A percentile compares a stretch with the other conserved stretches of the same genome.
phyloP scores from a whole-genome alignment of 257 asterid species.

The Scutellaria galericulata region DNA sequence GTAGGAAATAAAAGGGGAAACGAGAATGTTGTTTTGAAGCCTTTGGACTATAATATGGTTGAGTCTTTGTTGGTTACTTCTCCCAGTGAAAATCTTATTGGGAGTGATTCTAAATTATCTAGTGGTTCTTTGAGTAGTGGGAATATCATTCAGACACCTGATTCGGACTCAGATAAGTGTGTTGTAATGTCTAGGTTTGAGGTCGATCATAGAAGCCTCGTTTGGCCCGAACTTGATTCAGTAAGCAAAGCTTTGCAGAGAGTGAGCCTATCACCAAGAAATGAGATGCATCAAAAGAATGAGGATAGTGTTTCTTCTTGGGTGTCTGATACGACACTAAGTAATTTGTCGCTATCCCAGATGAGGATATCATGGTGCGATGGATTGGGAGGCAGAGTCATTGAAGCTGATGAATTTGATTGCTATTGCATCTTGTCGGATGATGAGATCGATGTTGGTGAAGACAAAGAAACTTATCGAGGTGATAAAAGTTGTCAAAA shows the following conservation, averaged over 20 bases:
- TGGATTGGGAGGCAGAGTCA: slow-evolving; percentile 40
- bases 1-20: slow-evolving; percentile 39
- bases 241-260: slow-evolving; percentile 34
- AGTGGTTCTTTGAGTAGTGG: slow-evolving; percentile 50
- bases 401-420: slow-evolving; percentile 61
- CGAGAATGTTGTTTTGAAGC: slow-evolving; percentile 25
- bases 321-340: slow-evolving; percentile 55
- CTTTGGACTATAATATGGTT: slow-evolving; percentile 22
- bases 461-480: slow-evolving; percentile 19
- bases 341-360: slow-evolving; percentile 52
- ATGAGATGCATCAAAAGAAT: slow-evolving; percentile 31
- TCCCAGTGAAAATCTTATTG: slow-evolving; percentile 32
- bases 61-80: slow-evolving; percentile 23
- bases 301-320: slow-evolving; percentile 53
- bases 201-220: slow-evolving; percentile 15
- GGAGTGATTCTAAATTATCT: slow-evolving; percentile 44
- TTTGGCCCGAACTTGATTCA: slow-evolving; percentile 41
- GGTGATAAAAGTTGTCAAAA: slow-evolving; percentile 26
- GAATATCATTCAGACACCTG: slow-evolving; percentile 74
- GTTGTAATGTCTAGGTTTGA: slow-evolving; percentile 34
- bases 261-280: slow-evolving; percentile 44
- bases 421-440: slow-evolving; percentile 74
- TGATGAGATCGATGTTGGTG: slow-evolving; percentile 47
- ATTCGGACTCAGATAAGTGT: slow-evolving; percentile 49
- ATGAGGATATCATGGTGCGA: slow-evolving; percentile 86